Percentiles rank a stretch among this genome's conserved stretches.
These are phyloP conservation scores for Pisolithus sp. DNA, from an alignment of 768 basidiomycete genomes.

Conservation along the genomic window DNA sequence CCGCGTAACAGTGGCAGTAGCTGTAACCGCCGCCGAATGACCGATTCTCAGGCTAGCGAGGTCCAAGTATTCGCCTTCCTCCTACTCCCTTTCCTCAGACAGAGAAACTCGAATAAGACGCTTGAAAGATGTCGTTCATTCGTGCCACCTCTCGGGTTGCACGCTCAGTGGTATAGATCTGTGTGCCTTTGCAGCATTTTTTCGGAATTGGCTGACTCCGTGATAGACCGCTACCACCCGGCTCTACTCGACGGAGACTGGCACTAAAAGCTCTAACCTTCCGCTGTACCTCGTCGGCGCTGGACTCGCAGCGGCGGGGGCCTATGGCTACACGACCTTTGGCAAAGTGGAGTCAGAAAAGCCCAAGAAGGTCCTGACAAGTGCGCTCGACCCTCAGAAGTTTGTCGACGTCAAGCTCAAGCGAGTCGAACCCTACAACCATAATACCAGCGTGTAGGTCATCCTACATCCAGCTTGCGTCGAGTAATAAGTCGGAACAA, in stretches of 20 bases:
- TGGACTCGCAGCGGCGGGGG: constrained; percentile 38
- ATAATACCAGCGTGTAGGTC: constrained; percentile 78
- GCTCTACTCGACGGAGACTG: constrained; percentile 40
- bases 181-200: not conserved
- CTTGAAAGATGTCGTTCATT: constrained; percentile 38
- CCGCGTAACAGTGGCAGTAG: too few relatives aligned
- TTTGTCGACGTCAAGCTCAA: constrained; percentile 80
- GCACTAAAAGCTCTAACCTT: constrained; percentile 43
- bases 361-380: constrained; percentile 42
- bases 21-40: too few relatives aligned
- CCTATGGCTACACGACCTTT: constrained; percentile 47
- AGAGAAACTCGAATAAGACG: too few relatives aligned
- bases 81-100: too few relatives aligned
- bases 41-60: too few relatives aligned
- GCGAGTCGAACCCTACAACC: constrained; percentile 81
- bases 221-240: constrained; percentile 34
- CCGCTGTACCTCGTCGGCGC: constrained; percentile 44
- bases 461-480: not conserved
- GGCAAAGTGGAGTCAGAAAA: constrained; percentile 30
- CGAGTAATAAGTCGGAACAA: not conserved
- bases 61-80: too few relatives aligned
- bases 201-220: not conserved
- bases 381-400: constrained; percentile 67
- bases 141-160: constrained; percentile 29
- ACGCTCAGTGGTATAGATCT: constrained; percentile 35